Evolutionary conservation across 2,329 filamentous ascomycete genomes (phyloP).

Genomic region (Decorospora gaudefroyi): DNA sequence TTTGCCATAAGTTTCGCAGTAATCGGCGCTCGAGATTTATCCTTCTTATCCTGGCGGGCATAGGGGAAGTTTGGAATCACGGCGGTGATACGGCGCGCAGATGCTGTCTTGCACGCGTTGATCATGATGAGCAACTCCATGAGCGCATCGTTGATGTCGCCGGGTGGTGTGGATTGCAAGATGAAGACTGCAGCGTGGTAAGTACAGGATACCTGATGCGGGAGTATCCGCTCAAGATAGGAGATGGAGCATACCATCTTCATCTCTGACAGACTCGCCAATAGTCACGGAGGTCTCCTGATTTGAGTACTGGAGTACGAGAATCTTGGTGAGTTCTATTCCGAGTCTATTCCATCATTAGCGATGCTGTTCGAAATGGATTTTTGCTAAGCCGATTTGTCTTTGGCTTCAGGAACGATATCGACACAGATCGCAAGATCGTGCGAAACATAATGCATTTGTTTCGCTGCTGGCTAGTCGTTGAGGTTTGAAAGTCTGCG

Average conservation of each 20-base stretch:
- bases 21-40: slow-evolving; percentile 93
- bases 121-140: slow-evolving; percentile 99
- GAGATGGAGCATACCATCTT: slow-evolving; percentile 68
- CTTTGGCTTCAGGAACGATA: neutral
- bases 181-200: slow-evolving; percentile 73
- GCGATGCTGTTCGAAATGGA: slow-evolving; percentile 11
- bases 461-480: neutral
- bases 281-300: slow-evolving; percentile 90
- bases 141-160: slow-evolving; percentile 95
- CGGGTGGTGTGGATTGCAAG: slow-evolving; percentile 89
- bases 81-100: slow-evolving; percentile 88
- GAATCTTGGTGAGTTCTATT: slow-evolving; percentile 76
- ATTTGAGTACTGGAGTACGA: slow-evolving; percentile 83
- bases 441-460: neutral
- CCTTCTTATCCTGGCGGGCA: slow-evolving; percentile 96
- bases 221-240: neutral
- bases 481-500: neutral
- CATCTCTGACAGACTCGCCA: slow-evolving; percentile 92
- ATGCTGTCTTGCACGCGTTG: slow-evolving; percentile 86
- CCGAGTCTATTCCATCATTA: slow-evolving; percentile 62
- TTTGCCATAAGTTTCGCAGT: slow-evolving; percentile 95
- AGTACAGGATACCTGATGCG: slow-evolving; percentile 18
- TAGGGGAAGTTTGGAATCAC: slow-evolving; percentile 97
- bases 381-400: neutral
- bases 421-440: neutral